These are phyloP conservation scores for Simplicillium aogashimaense DNA, from an alignment of 2,329 filamentous ascomycete species.

Conservation along the genomic window DNA sequence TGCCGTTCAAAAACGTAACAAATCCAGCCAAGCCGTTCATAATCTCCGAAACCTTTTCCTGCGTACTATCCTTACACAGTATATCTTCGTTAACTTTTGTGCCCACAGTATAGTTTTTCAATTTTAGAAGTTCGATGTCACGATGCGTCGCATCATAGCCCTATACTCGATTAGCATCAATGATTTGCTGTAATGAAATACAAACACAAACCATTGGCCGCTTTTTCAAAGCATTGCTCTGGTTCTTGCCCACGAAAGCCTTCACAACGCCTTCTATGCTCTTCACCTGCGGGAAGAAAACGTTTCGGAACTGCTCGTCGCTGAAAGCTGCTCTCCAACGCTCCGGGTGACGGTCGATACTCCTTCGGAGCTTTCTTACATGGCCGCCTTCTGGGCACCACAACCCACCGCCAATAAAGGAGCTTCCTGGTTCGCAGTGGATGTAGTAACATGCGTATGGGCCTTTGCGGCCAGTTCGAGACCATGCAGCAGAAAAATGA, in stretches of 20 bases:
- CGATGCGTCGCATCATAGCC: slow-evolving; percentile 65
- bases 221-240: slow-evolving; percentile 69
- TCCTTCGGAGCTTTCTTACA: slow-evolving; percentile 58
- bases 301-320: slow-evolving; percentile 47
- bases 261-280: slow-evolving; percentile 45
- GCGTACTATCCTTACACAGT: slow-evolving; percentile 49
- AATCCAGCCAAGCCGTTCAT: slow-evolving; percentile 65
- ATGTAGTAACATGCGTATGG: slow-evolving; percentile 85
- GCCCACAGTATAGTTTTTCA: slow-evolving; percentile 69
- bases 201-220: slow-evolving; percentile 63
- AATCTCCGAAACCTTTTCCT: slow-evolving; percentile 55
- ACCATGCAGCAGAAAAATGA: slow-evolving; percentile 79
- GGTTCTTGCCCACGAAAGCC: slow-evolving; percentile 62
- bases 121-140: slow-evolving; percentile 71
- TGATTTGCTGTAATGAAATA: neutral
- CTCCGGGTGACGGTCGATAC: slow-evolving; percentile 64
- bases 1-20: slow-evolving; percentile 63
- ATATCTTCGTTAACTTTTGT: slow-evolving; percentile 56
- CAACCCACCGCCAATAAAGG: slow-evolving; percentile 71
- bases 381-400: slow-evolving; percentile 66
- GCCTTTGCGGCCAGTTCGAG: slow-evolving; percentile 76
- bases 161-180: slow-evolving; percentile 27
- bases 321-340: slow-evolving; percentile 60
- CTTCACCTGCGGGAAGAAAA: slow-evolving; percentile 46
- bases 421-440: slow-evolving; percentile 63